Conservation (phyloP, 805 yeast species). For the Schizosaccharomyces osmophilus region DNA sequence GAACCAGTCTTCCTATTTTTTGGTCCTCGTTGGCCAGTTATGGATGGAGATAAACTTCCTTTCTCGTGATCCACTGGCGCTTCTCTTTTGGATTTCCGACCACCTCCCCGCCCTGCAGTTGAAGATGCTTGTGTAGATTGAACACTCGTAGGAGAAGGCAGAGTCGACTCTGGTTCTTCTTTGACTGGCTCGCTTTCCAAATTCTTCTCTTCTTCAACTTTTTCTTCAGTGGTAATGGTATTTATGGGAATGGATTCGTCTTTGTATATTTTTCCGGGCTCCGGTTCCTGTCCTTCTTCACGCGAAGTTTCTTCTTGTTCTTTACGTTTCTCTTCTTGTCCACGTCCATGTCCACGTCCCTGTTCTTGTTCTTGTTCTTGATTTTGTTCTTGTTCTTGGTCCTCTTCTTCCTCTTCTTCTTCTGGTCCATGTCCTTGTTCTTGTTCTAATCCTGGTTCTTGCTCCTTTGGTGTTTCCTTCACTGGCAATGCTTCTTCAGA, state of each 20-base stretch:
- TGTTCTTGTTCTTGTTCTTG: not conserved
- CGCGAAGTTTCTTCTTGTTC: too few species aligned
- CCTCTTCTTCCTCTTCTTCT: not conserved
- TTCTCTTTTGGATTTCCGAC: not conserved
- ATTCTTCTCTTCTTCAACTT: conserved; percentile 3
- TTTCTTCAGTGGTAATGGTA: not conserved
- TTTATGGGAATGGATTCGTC: too few species aligned
- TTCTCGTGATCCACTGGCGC: not conserved
- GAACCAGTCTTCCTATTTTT: not conserved
- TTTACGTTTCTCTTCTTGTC: too few species aligned
- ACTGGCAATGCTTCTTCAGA: too few species aligned
- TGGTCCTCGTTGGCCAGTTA: not conserved
- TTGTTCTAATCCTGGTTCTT: too few species aligned
- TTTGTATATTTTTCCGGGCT: too few species aligned
- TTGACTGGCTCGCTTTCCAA: conserved; percentile 16
- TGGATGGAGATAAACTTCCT: not conserved
- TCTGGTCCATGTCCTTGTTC: too few species aligned
- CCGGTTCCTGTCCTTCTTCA: too few species aligned
- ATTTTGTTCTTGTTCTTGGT: not conserved
- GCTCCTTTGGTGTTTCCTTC: too few species aligned
- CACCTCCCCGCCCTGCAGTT: too few species aligned
- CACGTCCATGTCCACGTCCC: not conserved
- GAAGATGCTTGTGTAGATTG: too few species aligned
- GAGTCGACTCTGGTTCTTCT: conserved; percentile 8
- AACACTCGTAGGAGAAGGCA: conserved; percentile 6